Conservation (phyloP, 2,329 filamentous ascomycete species). For the Paecilomyces fulvus region DNA sequence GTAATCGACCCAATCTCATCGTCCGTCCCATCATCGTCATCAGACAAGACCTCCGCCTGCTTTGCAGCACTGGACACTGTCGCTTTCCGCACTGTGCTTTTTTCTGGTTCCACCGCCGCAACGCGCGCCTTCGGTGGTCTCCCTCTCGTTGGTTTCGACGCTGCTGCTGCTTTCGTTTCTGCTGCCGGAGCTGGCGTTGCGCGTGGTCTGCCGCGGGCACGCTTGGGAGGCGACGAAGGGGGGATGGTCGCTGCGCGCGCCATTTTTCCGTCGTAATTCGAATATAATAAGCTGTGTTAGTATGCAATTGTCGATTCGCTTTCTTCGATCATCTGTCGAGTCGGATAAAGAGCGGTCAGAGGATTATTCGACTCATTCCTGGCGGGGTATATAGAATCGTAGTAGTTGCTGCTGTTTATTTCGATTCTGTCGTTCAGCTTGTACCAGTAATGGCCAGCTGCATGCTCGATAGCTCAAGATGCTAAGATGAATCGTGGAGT, state of each 20-base stretch:
- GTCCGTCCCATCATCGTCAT: conserved; percentile 3
- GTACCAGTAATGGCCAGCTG: background rate
- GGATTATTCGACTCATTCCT: background rate
- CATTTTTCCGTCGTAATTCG: conserved; percentile 7
- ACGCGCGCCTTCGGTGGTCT: conserved; percentile 3
- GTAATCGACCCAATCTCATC: conserved; percentile 16
- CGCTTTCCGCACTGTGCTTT: conserved; percentile 4
- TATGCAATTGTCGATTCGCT: background rate
- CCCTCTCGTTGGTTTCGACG: background rate
- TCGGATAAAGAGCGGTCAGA: background rate
- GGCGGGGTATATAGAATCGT: no score
- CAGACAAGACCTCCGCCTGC: conserved; percentile 1
- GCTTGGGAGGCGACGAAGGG: conserved; percentile 11
- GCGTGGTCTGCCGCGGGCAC: conserved; percentile 12
- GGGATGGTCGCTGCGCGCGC: conserved; percentile 19
- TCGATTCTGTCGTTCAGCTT: background rate
- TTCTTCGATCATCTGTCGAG: background rate
- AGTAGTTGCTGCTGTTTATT: background rate
- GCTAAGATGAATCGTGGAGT: background rate
- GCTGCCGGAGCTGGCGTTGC: background rate
- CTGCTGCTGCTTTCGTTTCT: conserved; percentile 5
- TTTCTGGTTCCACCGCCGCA: conserved; percentile 8
- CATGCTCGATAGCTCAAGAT: background rate
- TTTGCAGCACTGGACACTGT: conserved; percentile 2
- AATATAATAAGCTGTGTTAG: background rate